phyloP scores from a whole-genome alignment of 1,284 basidiomycete species.

The Ganoderma boninense region DNA sequence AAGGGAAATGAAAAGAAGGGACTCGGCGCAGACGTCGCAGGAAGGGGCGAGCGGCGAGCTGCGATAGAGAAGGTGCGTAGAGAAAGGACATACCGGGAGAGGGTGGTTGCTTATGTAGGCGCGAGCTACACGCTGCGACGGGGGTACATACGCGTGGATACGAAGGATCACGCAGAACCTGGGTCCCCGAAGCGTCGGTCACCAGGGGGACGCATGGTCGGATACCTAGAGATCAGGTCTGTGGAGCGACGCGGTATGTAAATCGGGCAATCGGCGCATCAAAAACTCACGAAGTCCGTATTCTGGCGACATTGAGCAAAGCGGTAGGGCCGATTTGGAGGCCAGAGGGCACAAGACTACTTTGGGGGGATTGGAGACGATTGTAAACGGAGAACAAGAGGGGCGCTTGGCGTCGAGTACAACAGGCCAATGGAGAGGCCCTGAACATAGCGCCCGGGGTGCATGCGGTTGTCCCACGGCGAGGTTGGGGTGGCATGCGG shows the following conservation, averaged over 20 bases:
- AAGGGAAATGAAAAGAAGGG: conserved; percentile 23
- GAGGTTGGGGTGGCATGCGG: neutral
- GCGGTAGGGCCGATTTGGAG: neutral
- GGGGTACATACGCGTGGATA: conserved; percentile 25
- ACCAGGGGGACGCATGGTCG: conserved; percentile 31
- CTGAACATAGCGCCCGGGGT: neutral
- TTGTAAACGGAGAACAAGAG: neutral
- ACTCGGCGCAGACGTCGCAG: conserved; percentile 18
- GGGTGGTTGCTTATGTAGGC: conserved; percentile 27
- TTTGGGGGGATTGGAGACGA: neutral
- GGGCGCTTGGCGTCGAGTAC: neutral
- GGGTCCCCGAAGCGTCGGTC: conserved; percentile 28
- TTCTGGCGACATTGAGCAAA: neutral
- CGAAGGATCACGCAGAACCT: conserved; percentile 22
- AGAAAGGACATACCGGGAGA: conserved; percentile 7
- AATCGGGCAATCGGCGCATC: neutral
- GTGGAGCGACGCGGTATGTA: conserved; percentile 18
- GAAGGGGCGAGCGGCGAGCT: conserved; percentile 31
- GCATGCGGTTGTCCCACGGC: neutral
- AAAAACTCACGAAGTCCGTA: neutral
- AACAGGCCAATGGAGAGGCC: neutral
- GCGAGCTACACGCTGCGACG: neutral
- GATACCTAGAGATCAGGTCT: conserved; percentile 4
- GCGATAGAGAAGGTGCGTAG: conserved; percentile 27
- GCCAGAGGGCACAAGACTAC: neutral